Base-by-base conservation (phyloP, 768 basidiomycete species). In the Calocera viscosa region DNA sequence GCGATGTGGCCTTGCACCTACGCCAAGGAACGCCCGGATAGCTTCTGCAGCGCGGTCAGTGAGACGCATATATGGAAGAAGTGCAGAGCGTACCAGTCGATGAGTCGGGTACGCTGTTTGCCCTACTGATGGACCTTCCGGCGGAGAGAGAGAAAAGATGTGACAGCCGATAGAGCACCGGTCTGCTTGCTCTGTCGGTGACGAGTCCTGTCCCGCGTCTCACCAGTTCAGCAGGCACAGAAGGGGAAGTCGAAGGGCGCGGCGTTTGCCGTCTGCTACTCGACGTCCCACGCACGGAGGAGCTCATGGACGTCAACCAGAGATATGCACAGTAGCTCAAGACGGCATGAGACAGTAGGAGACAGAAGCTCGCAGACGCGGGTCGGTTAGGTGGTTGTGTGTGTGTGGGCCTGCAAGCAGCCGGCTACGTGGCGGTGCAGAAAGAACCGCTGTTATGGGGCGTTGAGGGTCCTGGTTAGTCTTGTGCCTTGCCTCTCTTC, bases 141-240 rank as follows among this genome's bases (percentile, higher is more conserved):
- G 53, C 53, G 11, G 53, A 60, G 30, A 60, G 26, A 26, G 53
- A 28, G 22, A 60, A 60, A 5, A 60, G 30, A 32, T 60, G 53
- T 32, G 53, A 60, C 26, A 60, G 53, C 53, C 30, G 24, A 32
- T 60, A 60, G 26, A 60, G 30, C 7, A 22, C 53, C 30, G 53
- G 22, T 22, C 30, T 26, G 30, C 14, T 28, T 30, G 53, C 7
- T 14, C 30, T 26, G 14, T 30, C 30, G 26, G 10, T n/a, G n/a
- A n/a, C n/a, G n/a, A n/a, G n/a, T n/a, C n/a, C 53, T 32, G 30
- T 32, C 53, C 53, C 53, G 30, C 24, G 53, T 60, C 53, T 60
- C 2, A 60, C 53, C 11, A 60, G 53, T 22, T 60, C 30, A 2
- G 26, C 22, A 60, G 24, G 53, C 14, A 32, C 53, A 11, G 30